These are phyloP conservation scores for Xylaria sp. DNA, from an alignment of 2,329 filamentous ascomycete species.

Conservation along the genomic window DNA sequence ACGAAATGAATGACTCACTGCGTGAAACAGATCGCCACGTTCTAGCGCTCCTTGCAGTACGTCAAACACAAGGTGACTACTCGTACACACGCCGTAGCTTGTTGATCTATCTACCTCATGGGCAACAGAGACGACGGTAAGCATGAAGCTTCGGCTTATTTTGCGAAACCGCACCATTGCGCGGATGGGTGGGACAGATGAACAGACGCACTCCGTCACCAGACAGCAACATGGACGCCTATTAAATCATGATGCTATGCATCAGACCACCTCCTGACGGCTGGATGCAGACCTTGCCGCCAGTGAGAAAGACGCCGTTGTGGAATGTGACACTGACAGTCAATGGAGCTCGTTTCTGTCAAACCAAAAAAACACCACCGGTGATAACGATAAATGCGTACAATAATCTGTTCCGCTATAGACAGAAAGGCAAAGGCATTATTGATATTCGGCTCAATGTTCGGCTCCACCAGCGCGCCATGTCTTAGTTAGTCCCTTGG, in stretches of 20 bases:
- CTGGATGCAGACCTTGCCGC: conserved; percentile 30
- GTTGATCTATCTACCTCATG: conserved; percentile 12
- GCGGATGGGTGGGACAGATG: conserved; percentile 14
- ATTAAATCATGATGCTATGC: conserved; percentile 13
- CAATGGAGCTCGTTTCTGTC: conserved; percentile 3
- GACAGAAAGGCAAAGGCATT: conserved; percentile 25
- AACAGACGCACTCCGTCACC: conserved; percentile 22
- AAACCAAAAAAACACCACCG: background rate
- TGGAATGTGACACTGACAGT: conserved; percentile 27
- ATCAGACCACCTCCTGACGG: conserved; percentile 28
- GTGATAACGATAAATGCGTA: conserved; percentile 8
- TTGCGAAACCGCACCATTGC: conserved; percentile 14
- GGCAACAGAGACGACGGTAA: conserved; percentile 1
- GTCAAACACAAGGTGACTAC: conserved; percentile 21
- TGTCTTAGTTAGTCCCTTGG: conserved; percentile 39
- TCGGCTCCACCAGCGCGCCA: conserved; percentile 38
- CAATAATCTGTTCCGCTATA: conserved; percentile 17
- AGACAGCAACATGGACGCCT: conserved; percentile 21
- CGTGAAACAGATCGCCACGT: conserved; percentile 33
- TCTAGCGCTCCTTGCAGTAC: conserved; percentile 29
- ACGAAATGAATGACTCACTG: conserved; percentile 30
- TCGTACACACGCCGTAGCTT: conserved; percentile 11
- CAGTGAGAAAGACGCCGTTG: conserved; percentile 18
- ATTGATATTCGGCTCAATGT: conserved; percentile 39
- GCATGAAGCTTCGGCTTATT: conserved; percentile 12